phyloP scores from a whole-genome alignment of 345 rosid species.

The Dovyalis caffra region DNA sequence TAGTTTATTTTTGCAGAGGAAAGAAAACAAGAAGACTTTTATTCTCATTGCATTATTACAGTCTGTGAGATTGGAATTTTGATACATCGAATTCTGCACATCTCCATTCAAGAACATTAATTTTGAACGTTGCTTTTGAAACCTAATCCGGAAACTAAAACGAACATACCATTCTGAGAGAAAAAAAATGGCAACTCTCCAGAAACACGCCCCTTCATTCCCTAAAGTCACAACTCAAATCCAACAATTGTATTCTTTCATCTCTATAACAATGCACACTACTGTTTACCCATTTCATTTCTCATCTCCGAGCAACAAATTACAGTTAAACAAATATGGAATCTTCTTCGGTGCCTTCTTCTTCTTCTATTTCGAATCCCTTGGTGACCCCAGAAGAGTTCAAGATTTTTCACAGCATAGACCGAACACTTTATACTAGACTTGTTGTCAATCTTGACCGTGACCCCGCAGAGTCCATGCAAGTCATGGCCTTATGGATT shows the following conservation, averaged over 20 bases:
- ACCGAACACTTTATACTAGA: constrained; percentile 45
- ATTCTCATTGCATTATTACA: not conserved
- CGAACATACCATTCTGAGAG: constrained; percentile 18
- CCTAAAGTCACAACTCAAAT: not conserved
- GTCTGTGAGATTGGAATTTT: not conserved
- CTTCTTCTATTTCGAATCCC: not conserved
- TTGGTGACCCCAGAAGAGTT: constrained; percentile 39
- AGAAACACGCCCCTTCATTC: not conserved
- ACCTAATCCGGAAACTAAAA: constrained; percentile 5
- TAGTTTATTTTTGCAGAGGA: too few relatives aligned
- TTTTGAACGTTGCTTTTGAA: not conserved
- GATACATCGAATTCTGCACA: not conserved
- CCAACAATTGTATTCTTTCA: not conserved
- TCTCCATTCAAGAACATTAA: not conserved
- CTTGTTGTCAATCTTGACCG: constrained; percentile 44
- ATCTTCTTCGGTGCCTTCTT: constrained; percentile 5
- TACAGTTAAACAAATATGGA: not conserved
- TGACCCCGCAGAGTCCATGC: constrained; percentile 46
- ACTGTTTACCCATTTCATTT: not conserved
- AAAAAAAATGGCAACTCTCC: constrained; percentile 20
- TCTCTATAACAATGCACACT: not conserved
- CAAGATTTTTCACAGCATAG: constrained; percentile 51
- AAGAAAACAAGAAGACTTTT: too few relatives aligned
- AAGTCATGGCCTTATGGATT: constrained; percentile 54
- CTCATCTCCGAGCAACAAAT: not conserved